Evolutionary conservation across 176 grass and related monocot species (phyloP).

Genomic region (bread wheat (Triticum aestivum)): IWGSC_CS_RefSeq_v2.1 NC_057807.1:294545772-294546271

Average conservation of each 20-base stretch:
- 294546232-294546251: background rate
- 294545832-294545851: background rate
- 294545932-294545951: no score
- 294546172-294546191: background rate
- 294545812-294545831: background rate
- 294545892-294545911: no score
- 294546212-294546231: background rate
- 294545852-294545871: background rate
- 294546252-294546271: background rate
- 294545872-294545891: no score
- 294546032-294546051: conserved; percentile 6
- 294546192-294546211: conserved; percentile 2
- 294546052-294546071: background rate
- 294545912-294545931: no score
- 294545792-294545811: background rate
- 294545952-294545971: no score
- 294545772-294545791: background rate
- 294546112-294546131: background rate
- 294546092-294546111: background rate
- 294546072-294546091: background rate
- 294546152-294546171: background rate
- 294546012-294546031: background rate
- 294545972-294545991: no score
- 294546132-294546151: background rate
- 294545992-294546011: background rate